Evolutionary conservation across 1,284 basidiomycete genomes (phyloP), one percentile per base, ranked within the genome.

Genomic region (Austroboletus rostrupii): DNA sequence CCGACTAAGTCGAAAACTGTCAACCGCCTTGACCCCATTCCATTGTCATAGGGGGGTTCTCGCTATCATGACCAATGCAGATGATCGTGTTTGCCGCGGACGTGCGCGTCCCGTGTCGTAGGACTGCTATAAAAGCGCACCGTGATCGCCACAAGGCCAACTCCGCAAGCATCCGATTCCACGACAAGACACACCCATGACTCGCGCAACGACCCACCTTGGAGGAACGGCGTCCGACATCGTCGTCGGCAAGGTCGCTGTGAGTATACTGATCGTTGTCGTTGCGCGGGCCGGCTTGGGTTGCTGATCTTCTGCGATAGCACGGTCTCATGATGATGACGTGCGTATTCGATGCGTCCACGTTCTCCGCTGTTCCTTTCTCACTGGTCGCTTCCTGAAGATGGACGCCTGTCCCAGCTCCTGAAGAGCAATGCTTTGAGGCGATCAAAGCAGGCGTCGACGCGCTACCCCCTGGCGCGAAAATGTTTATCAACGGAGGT

Each of bases 391-490:
- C 0, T 1, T 26, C 8, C 17, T 47, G 1, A 16, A 64, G 57
- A 29, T 62, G 53, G 63, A 60, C 32, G 4, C 37, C 42, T 3
- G 32, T 56, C 19, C 54, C 59, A 3, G 45, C 60, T 3, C 62
- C 78, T 0, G 80, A 87, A 41, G 76, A 80, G 47, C 69, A 77
- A 17, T 76, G 76, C 11, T 85, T 87, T 53, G 77, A 74, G 35
- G 71, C 80, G 6, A 82, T 87, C 71, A 83, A 80, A 61, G 78
- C 82, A 5, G 77, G 78, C 7, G 71, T 87, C 38, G 72, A 78
- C 20, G 74, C 77, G 2, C 66, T 76, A 21, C 75, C 75, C 8
- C 50, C 67, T 0, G 74, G 71, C 21, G 61, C 72, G 37, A 83
- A 77, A 59, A 72, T 74, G 69, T 52, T 78, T 40, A 49, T 79